phyloP scores from a whole-genome alignment of 2,329 filamentous ascomycete species.

The Emmonsiellopsis sp. region DNA sequence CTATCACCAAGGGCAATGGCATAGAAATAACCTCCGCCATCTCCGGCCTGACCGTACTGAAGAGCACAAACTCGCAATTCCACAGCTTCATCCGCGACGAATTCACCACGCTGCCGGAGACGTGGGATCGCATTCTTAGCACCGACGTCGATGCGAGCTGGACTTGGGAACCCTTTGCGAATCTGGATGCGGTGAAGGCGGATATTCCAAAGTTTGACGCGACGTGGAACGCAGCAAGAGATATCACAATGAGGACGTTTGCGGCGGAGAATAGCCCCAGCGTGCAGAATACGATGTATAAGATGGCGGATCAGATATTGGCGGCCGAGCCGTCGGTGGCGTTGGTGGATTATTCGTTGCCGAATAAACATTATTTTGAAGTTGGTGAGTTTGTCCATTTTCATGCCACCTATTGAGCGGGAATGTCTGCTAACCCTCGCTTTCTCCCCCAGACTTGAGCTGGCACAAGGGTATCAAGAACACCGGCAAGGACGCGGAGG shows the following conservation, averaged over 20 bases:
- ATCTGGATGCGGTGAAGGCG: constrained; percentile 57
- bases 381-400: constrained; percentile 44
- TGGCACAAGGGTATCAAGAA: constrained; percentile 97
- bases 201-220: constrained; percentile 61
- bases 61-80: constrained; percentile 94
- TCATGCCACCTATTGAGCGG: neutral
- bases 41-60: constrained; percentile 75
- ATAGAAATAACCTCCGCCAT: constrained; percentile 72
- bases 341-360: constrained; percentile 71
- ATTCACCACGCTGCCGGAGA: constrained; percentile 82
- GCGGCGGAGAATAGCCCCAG: constrained; percentile 84
- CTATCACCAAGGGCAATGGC: constrained; percentile 54
- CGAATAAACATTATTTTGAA: constrained; percentile 99
- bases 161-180: constrained; percentile 69
- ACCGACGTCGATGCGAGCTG: constrained; percentile 84
- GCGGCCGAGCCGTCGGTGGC: constrained; percentile 62
- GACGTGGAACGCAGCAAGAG: constrained; percentile 68
- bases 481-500: constrained; percentile 88
- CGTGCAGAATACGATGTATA: constrained; percentile 97
- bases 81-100: constrained; percentile 89
- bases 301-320: constrained; percentile 87
- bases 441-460: constrained; percentile 59
- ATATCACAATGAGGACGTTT: constrained; percentile 84
- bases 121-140: constrained; percentile 89
- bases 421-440: constrained; percentile 5